A percentile compares a stretch with the other conserved stretches of the same genome.
phyloP scores from a whole-genome alignment of 192 early-diverging fungal species.

The Backusella macrospora region DNA sequence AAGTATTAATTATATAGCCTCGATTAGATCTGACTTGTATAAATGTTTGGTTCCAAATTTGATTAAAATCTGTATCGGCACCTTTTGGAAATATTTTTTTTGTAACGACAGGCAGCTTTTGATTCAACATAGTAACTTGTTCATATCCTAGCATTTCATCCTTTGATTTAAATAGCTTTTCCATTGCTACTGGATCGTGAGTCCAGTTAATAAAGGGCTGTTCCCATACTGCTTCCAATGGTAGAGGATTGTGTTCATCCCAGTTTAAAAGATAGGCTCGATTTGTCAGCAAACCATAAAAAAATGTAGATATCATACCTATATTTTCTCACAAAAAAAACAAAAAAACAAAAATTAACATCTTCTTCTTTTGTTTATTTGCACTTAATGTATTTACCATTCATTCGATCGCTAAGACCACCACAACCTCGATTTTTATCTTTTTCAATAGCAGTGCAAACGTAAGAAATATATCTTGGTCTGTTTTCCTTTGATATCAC shows the following conservation, averaged over 20 bases:
- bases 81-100: constrained; percentile 37
- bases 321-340: not conserved
- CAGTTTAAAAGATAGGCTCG: constrained; percentile 47
- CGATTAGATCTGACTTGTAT: constrained; percentile 45
- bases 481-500: constrained; percentile 14
- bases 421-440: constrained; percentile 46
- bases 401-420: constrained; percentile 50
- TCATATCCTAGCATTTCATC: constrained; percentile 18
- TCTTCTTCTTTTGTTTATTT: not conserved
- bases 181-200: constrained; percentile 33
- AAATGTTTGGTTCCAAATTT: constrained; percentile 37
- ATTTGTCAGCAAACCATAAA: constrained; percentile 44
- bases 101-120: constrained; percentile 29
- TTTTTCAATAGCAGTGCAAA: constrained; percentile 39
- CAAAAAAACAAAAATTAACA: too few relatives aligned
- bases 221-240: constrained; percentile 46
- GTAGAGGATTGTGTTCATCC: constrained; percentile 40
- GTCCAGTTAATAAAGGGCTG: constrained; percentile 47
- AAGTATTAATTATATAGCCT: constrained; percentile 44
- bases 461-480: constrained; percentile 40
- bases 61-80: constrained; percentile 30
- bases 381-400: constrained; percentile 30
- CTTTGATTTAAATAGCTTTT: constrained; percentile 22
- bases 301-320: constrained; percentile 53
- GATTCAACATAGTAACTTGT: constrained; percentile 36